A percentile compares a stretch with the other conserved stretches of the same genome.
phyloP scores from a whole-genome alignment of 148 eudicot species.

The Spergularia marina region DNA sequence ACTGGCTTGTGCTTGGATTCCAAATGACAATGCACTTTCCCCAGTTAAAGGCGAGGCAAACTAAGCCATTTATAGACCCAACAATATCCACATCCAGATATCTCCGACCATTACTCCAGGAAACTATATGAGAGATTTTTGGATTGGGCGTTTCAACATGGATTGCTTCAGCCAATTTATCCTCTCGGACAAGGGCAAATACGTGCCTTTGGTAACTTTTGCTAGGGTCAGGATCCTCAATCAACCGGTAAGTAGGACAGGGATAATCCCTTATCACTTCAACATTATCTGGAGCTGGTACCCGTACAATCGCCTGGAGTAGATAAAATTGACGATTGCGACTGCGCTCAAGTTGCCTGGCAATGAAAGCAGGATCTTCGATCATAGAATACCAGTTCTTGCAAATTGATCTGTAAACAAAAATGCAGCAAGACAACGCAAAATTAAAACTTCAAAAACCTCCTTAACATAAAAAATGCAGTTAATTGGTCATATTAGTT shows the following conservation, averaged over 20 bases:
- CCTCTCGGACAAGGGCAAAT: neutral
- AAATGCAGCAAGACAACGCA: neutral
- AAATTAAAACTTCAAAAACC: neutral
- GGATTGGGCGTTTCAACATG: slow-evolving; percentile 11
- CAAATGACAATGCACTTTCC: slow-evolving; percentile 1
- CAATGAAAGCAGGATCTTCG: neutral
- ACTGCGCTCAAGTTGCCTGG: neutral
- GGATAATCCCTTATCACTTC: neutral
- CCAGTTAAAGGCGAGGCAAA: neutral
- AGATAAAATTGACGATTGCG: neutral
- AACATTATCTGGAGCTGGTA: neutral
- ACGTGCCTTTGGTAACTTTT: slow-evolving; percentile 2
- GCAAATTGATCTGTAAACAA: slow-evolving; percentile 2
- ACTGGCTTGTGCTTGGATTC: slow-evolving; percentile 6
- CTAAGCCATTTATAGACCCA: slow-evolving; percentile 5
- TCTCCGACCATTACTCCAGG: neutral
- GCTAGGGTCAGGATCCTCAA: slow-evolving; percentile 2
- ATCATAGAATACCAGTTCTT: slow-evolving; percentile 2
- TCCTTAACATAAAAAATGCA: neutral
- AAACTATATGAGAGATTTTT: slow-evolving; percentile 5
- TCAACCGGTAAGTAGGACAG: neutral
- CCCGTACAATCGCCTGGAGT: neutral
- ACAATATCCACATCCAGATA: slow-evolving; percentile 8
- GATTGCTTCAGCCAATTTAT: slow-evolving; percentile 2
- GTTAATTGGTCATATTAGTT: neutral